Percentiles rank a stretch among this genome's conserved stretches.
phyloP scores from a whole-genome alignment of 495 filamentous ascomycete species.

The Emericellopsis terricola region DNA sequence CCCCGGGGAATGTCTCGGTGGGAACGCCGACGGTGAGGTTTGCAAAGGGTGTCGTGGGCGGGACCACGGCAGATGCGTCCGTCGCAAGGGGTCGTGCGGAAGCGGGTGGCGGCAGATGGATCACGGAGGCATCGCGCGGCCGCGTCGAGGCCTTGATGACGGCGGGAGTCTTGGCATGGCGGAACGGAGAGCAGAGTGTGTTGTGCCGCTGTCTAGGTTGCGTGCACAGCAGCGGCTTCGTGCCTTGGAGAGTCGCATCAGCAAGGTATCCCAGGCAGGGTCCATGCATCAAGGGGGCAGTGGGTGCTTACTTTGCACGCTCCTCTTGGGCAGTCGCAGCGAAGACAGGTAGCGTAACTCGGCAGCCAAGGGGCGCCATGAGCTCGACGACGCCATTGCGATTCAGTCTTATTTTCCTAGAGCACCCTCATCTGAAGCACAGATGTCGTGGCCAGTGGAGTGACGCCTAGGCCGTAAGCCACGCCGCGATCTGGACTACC shows the following conservation, averaged over 20 bases:
- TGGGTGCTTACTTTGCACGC: neutral
- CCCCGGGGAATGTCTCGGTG: slow-evolving; percentile 48
- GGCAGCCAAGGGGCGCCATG: slow-evolving; percentile 1
- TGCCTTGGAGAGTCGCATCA: neutral
- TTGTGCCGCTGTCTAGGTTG: slow-evolving; percentile 15
- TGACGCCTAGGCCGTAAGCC: too few relatives aligned
- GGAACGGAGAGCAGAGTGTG: slow-evolving; percentile 7
- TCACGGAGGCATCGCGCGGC: slow-evolving; percentile 15
- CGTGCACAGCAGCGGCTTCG: slow-evolving; percentile 3
- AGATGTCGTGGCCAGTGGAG: too few relatives aligned
- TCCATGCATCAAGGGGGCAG: neutral
- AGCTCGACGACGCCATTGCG: slow-evolving; percentile 1
- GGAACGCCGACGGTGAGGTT: slow-evolving; percentile 53
- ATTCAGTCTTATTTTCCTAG: too few relatives aligned
- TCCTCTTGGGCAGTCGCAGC: too few relatives aligned
- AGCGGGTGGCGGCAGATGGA: slow-evolving; percentile 7
- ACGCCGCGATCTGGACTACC: too few relatives aligned
- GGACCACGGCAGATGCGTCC: slow-evolving; percentile 17
- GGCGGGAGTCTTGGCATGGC: slow-evolving; percentile 3
- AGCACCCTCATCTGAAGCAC: slow-evolving; percentile 4
- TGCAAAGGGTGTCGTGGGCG: slow-evolving; percentile 42
- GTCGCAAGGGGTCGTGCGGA: slow-evolving; percentile 1
- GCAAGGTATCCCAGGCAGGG: neutral
- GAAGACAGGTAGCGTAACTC: too few relatives aligned
- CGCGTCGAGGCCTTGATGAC: slow-evolving; percentile 8